phyloP scores from a whole-genome alignment of 371 early-diverging fungal species.

The Mucor indicus region DNA sequence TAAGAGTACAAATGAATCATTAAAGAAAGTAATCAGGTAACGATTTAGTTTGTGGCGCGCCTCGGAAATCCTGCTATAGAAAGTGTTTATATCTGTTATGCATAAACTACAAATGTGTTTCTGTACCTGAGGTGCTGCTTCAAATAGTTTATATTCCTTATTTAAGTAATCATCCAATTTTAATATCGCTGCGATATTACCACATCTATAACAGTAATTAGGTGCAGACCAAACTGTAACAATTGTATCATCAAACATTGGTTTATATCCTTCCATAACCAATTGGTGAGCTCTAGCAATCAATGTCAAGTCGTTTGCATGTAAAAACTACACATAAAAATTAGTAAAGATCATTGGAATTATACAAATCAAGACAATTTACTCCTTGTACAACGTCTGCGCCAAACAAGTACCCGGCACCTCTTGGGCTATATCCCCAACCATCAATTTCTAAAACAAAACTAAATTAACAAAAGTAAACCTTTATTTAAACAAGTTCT shows the following conservation, averaged over 20 bases:
- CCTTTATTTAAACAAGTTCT: neutral
- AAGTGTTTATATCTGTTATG: too few species aligned
- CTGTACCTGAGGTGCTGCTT: slow-evolving; percentile 74
- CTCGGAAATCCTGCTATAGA: slow-evolving; percentile 69
- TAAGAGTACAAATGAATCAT: neutral
- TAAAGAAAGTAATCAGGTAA: slow-evolving; percentile 93
- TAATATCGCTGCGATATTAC: slow-evolving; percentile 98
- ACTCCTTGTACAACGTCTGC: slow-evolving; percentile 83
- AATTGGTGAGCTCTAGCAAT: slow-evolving; percentile 99
- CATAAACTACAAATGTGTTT: too few species aligned
- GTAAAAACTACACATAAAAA: slow-evolving; percentile 61
- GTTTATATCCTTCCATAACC: slow-evolving; percentile 98
- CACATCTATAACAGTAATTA: slow-evolving; percentile 99
- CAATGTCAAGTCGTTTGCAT: slow-evolving; percentile 87
- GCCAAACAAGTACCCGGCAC: slow-evolving; percentile 98
- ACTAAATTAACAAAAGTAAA: neutral
- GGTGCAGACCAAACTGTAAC: slow-evolving; percentile 99
- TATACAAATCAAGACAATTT: slow-evolving; percentile 9
- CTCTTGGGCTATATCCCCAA: slow-evolving; percentile 97
- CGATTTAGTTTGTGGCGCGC: slow-evolving; percentile 73
- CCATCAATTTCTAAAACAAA: slow-evolving; percentile 70
- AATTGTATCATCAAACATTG: slow-evolving; percentile 92
- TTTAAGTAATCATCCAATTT: slow-evolving; percentile 92
- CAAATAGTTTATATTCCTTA: slow-evolving; percentile 81
- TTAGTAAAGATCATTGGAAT: neutral